Conservation (phyloP, 1,284 basidiomycete species). For the Leccinum olivaceoglutinosum region DNA sequence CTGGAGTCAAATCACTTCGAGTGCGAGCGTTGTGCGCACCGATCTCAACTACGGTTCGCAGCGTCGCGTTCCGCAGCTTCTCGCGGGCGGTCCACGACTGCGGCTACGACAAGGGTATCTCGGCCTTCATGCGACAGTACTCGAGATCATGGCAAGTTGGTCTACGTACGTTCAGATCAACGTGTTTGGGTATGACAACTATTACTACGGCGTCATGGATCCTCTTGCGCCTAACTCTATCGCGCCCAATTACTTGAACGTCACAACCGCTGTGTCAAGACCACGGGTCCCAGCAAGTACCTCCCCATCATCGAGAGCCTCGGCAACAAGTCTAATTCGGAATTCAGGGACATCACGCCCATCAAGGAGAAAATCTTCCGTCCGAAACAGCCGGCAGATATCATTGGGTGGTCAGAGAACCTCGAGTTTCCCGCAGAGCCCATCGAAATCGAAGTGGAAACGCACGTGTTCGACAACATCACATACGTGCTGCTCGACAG, state of each 20-base stretch:
- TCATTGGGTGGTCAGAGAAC: constrained; percentile 93
- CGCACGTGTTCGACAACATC: constrained; percentile 87
- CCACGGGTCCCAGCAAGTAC: constrained; percentile 62
- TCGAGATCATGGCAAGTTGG: constrained; percentile 84
- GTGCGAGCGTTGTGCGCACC: constrained; percentile 67
- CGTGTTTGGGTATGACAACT: constrained; percentile 84
- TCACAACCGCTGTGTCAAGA: constrained; percentile 82
- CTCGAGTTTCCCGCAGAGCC: constrained; percentile 88
- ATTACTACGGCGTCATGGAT: constrained; percentile 85
- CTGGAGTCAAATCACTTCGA: constrained; percentile 64
- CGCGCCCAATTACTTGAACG: constrained; percentile 83
- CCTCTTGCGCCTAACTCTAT: constrained; percentile 84
- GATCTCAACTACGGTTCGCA: constrained; percentile 58
- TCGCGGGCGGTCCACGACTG: constrained; percentile 83
- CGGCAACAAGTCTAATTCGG: constrained; percentile 60
- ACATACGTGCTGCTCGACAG: constrained; percentile 66
- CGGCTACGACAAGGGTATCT: constrained; percentile 83
- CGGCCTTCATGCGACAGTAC: constrained; percentile 62
- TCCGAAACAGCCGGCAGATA: constrained; percentile 49
- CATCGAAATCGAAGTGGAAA: constrained; percentile 93
- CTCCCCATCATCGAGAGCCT: constrained; percentile 70
- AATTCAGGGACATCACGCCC: constrained; percentile 49
- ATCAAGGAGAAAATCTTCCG: constrained; percentile 65
- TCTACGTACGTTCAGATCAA: constrained; percentile 85
- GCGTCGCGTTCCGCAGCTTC: constrained; percentile 80